These are phyloP conservation scores for Aspergillus novofumigatus DNA, from an alignment of 2,329 filamentous ascomycete genomes.

Conservation along the genomic window DNA sequence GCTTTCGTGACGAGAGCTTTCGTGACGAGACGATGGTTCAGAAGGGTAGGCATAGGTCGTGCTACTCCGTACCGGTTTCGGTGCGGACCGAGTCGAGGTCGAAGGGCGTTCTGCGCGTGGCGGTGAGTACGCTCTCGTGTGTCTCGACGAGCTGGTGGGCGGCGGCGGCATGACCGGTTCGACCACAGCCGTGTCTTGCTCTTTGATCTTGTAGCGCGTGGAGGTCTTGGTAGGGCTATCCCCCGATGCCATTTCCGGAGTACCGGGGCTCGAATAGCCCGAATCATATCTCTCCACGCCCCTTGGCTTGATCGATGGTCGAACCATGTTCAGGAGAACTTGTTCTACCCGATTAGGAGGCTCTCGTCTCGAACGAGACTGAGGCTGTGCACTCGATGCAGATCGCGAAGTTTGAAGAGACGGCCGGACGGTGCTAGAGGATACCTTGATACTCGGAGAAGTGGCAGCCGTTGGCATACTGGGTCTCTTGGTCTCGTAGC, in stretches of 20 bases:
- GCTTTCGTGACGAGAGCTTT: constrained; percentile 21
- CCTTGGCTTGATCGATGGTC: constrained; percentile 30
- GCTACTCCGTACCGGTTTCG: constrained; percentile 25
- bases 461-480: constrained; percentile 35
- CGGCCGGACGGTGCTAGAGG: constrained; percentile 24
- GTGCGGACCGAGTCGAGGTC: constrained; percentile 12
- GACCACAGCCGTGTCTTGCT: constrained; percentile 25
- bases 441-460: constrained; percentile 28
- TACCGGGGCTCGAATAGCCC: constrained; percentile 43
- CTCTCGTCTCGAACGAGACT: constrained; percentile 28
- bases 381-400: constrained; percentile 23
- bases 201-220: constrained; percentile 31
- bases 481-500: constrained; percentile 26
- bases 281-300: constrained; percentile 38
- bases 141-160: constrained; percentile 20
- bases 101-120: constrained; percentile 22
- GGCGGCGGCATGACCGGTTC: constrained; percentile 21
- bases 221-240: constrained; percentile 31
- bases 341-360: constrained; percentile 25
- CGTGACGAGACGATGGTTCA: constrained; percentile 21
- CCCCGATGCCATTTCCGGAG: constrained; percentile 36
- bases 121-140: constrained; percentile 26
- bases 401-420: constrained; percentile 30
- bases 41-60: constrained; percentile 24
- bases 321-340: constrained; percentile 24